Base-by-base conservation (phyloP, 2,329 filamentous ascomycete species). In the Neonectria hederae region DNA sequence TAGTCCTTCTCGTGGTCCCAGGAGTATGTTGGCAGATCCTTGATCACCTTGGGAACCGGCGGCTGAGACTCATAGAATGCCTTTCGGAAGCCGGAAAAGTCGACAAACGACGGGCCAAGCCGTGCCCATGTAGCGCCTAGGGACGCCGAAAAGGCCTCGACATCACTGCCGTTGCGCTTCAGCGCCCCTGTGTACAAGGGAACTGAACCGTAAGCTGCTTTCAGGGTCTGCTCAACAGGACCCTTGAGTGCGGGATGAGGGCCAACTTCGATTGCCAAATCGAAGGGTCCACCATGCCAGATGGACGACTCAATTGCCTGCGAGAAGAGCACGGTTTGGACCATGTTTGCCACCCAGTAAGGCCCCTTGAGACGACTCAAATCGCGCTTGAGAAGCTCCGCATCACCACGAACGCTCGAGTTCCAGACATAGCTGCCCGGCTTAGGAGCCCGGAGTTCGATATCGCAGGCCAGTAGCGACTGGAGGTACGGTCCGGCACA, bases 201-300 rank as follows among this genome's bases (percentile, higher is more conserved):
- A 7, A 54, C 28, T 8, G 51, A 32, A 26, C 43, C 48, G 32
- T 58, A 53, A 26, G 54, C 28, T n/a, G 82, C 80, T 69, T 83
- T 81, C 55, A 83, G 75, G 2, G 62, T 65, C 40, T 65, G 57
- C 17, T 46, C 49, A 3, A 35, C 32, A 6, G 82, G 82, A 0
- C 82, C 82, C 56, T 81, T 79, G 5, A 84, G 76, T 4, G 81
- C 82, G 2, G 81, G 77, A 65, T 84, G 82, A 0, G 82, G 82
- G 0, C 82, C 82, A 5, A 84, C 69, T 70, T 84, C 82, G 13
- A 84, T 67, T 24, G 83, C 76, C 32, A 59, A 51, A 38, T 62
- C 59, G 21, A 65, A 66, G 2, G 63, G 58, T 13, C 66, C 65
- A 17, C 59, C 61, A 19, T 61, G 46, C 48, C 35, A 51, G n/a